phyloP scores from a whole-genome alignment of 164 flowering plant species.

The Amborella trichopoda region DNA sequence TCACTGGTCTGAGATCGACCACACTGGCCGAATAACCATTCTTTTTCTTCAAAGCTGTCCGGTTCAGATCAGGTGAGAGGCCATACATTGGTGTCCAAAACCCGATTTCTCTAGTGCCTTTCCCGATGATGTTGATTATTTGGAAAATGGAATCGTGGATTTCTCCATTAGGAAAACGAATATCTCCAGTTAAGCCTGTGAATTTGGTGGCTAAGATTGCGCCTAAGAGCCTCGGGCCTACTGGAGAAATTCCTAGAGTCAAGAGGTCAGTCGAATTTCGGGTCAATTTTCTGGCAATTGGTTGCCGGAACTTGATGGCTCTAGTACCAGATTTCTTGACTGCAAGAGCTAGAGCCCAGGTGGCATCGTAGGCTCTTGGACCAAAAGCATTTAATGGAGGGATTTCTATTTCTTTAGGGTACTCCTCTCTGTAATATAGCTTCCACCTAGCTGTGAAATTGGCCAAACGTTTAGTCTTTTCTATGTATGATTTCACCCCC shows the following conservation, averaged over 20 bases:
- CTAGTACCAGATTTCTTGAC: not conserved
- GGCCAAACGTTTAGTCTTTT: constrained; percentile 10
- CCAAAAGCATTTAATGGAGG: not conserved
- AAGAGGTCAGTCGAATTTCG: not conserved
- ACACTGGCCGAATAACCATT: constrained; percentile 1
- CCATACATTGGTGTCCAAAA: constrained; percentile 9
- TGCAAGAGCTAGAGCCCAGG: constrained; percentile 1
- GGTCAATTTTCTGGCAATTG: not conserved
- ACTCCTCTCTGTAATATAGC: not conserved
- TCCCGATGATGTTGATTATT: constrained; percentile 7
- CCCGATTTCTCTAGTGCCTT: constrained; percentile 1
- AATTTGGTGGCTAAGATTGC: not conserved
- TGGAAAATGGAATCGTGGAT: constrained; percentile 3
- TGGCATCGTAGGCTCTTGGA: constrained; percentile 1
- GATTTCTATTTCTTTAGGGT: not conserved
- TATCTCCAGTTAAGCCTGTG: constrained; percentile 4
- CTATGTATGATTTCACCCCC: constrained; percentile 23
- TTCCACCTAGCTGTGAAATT: constrained; percentile 8
- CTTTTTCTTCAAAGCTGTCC: not conserved
- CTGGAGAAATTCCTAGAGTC: not conserved
- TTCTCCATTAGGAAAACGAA: constrained; percentile 7
- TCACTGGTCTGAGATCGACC: constrained; percentile 7
- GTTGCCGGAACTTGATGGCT: not conserved
- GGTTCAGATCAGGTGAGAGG: not conserved
- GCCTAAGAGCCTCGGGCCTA: not conserved